Evolutionary conservation across 768 basidiomycete genomes (phyloP).

Genomic region (Termitomyces sp.): DNA sequence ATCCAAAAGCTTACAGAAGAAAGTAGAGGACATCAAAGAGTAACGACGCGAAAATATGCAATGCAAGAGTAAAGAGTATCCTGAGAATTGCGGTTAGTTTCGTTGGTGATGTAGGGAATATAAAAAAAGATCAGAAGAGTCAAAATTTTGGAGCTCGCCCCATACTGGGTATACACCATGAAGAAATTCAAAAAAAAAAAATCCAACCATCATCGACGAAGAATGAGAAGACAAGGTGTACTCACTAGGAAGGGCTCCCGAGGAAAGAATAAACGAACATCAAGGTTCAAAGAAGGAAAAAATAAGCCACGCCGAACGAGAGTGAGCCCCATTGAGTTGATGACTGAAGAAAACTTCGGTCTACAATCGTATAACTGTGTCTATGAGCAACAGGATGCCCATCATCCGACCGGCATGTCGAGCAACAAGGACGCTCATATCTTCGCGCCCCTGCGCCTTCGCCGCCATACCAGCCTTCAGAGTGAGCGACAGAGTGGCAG

Average conservation of each 20-base stretch:
- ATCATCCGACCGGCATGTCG: slow-evolving; percentile 32
- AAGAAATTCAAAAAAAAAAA: slow-evolving; percentile 82
- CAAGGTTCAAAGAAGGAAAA: slow-evolving; percentile 54
- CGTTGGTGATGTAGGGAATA: background rate
- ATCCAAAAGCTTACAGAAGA: no score
- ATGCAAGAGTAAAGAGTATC: background rate
- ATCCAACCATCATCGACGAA: slow-evolving; percentile 51
- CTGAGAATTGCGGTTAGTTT: background rate
- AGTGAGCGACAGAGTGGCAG: slow-evolving; percentile 55
- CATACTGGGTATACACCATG: slow-evolving; percentile 72
- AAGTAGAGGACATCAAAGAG: background rate
- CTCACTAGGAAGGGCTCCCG: background rate
- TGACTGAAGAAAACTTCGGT: slow-evolving; percentile 31
- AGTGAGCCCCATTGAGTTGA: slow-evolving; percentile 94
- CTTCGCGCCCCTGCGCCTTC: slow-evolving; percentile 60
- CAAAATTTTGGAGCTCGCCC: slow-evolving; percentile 79
- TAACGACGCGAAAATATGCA: no score
- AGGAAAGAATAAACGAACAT: slow-evolving; percentile 30
- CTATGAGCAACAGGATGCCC: slow-evolving; percentile 74
- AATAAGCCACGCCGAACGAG: slow-evolving; percentile 63
- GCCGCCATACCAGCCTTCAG: slow-evolving; percentile 29
- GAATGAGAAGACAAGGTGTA: slow-evolving; percentile 2
- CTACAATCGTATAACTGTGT: slow-evolving; percentile 85
- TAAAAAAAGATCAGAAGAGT: slow-evolving; percentile 42
- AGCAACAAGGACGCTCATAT: slow-evolving; percentile 66